These are phyloP conservation scores for Solanum ahanhuiri DNA, from an alignment of 257 asterid genomes.

Conservation along the genomic window DNA sequence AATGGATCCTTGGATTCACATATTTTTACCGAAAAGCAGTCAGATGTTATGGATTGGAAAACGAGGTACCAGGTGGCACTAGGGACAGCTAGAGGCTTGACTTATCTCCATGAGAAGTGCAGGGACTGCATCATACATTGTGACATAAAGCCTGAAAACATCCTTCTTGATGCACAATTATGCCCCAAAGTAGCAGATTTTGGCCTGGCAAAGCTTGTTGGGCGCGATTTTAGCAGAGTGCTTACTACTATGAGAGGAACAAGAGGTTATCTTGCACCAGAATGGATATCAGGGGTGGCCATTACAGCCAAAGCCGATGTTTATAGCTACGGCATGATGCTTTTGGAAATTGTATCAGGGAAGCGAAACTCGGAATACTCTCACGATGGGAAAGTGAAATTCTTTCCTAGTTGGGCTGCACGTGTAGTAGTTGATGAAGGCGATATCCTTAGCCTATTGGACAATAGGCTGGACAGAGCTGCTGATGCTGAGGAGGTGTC, in stretches of 20 bases:
- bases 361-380: slow-evolving; percentile 24
- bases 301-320: slow-evolving; percentile 40
- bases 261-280: slow-evolving; percentile 47
- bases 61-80: slow-evolving; percentile 35
- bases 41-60: slow-evolving; percentile 28
- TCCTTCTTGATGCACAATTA: slow-evolving; percentile 25
- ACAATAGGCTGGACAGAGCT: slow-evolving; percentile 13
- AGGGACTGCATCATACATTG: slow-evolving; percentile 43
- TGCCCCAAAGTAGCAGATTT: slow-evolving; percentile 51
- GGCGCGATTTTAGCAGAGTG: slow-evolving; percentile 34
- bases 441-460: slow-evolving; percentile 24
- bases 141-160: slow-evolving; percentile 47
- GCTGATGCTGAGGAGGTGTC: slow-evolving; percentile 27
- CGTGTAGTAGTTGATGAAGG: slow-evolving; percentile 16
- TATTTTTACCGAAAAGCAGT: slow-evolving; percentile 24
- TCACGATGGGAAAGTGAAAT: slow-evolving; percentile 17
- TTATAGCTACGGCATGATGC: slow-evolving; percentile 47
- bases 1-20: slow-evolving; percentile 33
- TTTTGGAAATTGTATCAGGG: slow-evolving; percentile 41
- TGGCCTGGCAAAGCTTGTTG: slow-evolving; percentile 51
- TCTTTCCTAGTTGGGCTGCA: slow-evolving; percentile 34
- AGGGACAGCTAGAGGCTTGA: slow-evolving; percentile 49
- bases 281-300: slow-evolving; percentile 38
- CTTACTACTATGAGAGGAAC: slow-evolving; percentile 43
- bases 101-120: slow-evolving; percentile 51